Evolutionary conservation across 495 filamentous ascomycete species (phyloP).

Genomic region (Pseudevernia furfuracea): DNA sequence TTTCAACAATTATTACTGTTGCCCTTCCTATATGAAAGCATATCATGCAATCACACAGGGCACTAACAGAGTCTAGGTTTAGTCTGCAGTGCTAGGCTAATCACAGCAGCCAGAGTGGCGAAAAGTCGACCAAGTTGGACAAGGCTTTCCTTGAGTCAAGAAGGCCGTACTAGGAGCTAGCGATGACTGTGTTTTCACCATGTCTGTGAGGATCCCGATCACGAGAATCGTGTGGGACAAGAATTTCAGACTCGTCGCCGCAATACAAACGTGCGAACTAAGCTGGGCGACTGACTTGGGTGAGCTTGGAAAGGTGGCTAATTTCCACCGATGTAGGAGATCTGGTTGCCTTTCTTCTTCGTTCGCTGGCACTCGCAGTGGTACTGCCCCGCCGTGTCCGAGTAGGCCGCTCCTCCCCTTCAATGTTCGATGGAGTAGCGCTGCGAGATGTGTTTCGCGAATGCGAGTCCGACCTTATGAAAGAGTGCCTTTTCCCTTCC

Average conservation of each 20-base stretch:
- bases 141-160: neutral
- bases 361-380: conserved; percentile 22
- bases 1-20: too few relatives aligned
- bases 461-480: conserved; percentile 39
- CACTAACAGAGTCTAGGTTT: too few relatives aligned
- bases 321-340: conserved; percentile 15
- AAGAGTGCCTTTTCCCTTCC: conserved; percentile 34
- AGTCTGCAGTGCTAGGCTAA: too few relatives aligned
- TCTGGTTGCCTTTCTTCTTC: conserved; percentile 23
- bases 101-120: too few relatives aligned
- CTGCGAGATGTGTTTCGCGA: conserved; percentile 45
- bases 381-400: conserved; percentile 22
- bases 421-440: conserved; percentile 35
- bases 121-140: too few relatives aligned
- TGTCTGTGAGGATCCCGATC: neutral
- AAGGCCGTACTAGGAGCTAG: neutral
- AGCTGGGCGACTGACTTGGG: conserved; percentile 20
- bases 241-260: neutral
- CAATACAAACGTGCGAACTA: neutral
- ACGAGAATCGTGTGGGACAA: neutral
- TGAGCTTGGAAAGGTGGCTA: conserved; percentile 15
- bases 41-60: too few relatives aligned
- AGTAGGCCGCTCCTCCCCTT: conserved; percentile 21
- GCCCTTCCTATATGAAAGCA: too few relatives aligned
- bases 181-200: neutral